Percentiles rank a stretch among this genome's conserved stretches.
These are phyloP conservation scores for Fusarium equiseti DNA, from an alignment of 2,329 filamentous ascomycete genomes.

Conservation along the genomic window DNA sequence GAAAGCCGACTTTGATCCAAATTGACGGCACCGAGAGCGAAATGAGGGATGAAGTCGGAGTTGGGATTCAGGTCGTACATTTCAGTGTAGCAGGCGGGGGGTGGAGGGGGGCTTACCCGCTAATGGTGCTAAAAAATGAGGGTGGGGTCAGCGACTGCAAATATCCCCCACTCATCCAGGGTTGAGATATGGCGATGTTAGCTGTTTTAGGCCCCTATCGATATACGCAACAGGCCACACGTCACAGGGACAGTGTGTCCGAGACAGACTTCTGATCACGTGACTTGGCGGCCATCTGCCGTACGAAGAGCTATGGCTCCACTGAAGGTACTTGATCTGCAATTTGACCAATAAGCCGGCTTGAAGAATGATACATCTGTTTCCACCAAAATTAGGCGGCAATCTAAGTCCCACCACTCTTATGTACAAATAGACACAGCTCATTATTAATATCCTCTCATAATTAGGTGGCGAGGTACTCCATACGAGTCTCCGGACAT, in stretches of 20 bases:
- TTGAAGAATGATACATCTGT: background rate
- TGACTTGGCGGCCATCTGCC: background rate
- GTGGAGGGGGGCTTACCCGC: background rate
- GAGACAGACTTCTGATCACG: background rate
- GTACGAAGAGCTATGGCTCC: background rate
- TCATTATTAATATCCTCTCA: background rate
- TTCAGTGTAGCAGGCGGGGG: no score
- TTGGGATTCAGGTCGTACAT: background rate
- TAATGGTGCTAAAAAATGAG: background rate
- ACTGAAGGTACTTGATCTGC: background rate
- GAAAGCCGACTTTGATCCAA: background rate
- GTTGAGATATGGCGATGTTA: background rate
- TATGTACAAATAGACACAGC: background rate
- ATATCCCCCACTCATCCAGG: background rate
- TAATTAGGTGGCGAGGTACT: background rate
- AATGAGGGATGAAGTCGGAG: background rate
- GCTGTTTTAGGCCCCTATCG: background rate
- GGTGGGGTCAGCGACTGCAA: background rate
- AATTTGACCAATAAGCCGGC: background rate
- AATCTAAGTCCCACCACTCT: background rate
- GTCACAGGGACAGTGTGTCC: background rate
- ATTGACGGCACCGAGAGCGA: background rate
- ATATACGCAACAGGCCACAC: background rate
- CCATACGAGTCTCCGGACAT: background rate
- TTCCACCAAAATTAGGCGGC: background rate